Conservation (phyloP, 2,329 filamentous ascomycete species). For the Epichloe hybrida region DNA sequence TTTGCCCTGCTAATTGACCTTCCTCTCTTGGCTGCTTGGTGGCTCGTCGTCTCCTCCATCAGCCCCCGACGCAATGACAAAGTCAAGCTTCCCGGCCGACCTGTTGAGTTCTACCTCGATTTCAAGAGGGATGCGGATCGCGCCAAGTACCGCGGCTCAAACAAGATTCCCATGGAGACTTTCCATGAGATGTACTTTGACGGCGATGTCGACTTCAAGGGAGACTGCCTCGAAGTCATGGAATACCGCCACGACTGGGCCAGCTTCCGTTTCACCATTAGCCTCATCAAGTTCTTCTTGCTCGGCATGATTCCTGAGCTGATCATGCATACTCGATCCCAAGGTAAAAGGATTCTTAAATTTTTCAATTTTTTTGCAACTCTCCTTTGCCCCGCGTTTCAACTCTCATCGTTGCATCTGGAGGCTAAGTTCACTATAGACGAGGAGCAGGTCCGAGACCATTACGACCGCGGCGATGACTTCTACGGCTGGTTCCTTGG, state of each 20-base stretch:
- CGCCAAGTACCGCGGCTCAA: conserved; percentile 59
- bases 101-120: conserved; percentile 79
- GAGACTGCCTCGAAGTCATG: conserved; percentile 74
- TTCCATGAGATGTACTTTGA: conserved; percentile 99
- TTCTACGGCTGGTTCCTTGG: conserved; percentile 98
- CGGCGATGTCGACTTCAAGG: conserved; percentile 89
- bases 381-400: too few species aligned
- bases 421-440: conserved; percentile 25
- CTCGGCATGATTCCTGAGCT: conserved; percentile 80
- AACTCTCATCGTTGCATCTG: too few species aligned
- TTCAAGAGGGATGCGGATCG: conserved; percentile 56
- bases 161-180: conserved; percentile 79
- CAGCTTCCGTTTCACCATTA: conserved; percentile 78
- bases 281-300: conserved; percentile 79
- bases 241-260: conserved; percentile 97
- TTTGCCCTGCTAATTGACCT: conserved; percentile 65
- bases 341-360: too few species aligned
- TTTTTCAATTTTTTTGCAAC: not conserved
- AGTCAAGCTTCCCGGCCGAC: conserved; percentile 69
- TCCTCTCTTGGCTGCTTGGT: conserved; percentile 71
- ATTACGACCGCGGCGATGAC: conserved; percentile 96
- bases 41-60: conserved; percentile 66
- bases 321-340: conserved; percentile 81
- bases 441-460: conserved; percentile 92
- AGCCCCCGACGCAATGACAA: conserved; percentile 90